These are phyloP conservation scores for Trichosanthes cucumerina DNA, from an alignment of 306 rosid species.

Conservation along the genomic window DNA sequence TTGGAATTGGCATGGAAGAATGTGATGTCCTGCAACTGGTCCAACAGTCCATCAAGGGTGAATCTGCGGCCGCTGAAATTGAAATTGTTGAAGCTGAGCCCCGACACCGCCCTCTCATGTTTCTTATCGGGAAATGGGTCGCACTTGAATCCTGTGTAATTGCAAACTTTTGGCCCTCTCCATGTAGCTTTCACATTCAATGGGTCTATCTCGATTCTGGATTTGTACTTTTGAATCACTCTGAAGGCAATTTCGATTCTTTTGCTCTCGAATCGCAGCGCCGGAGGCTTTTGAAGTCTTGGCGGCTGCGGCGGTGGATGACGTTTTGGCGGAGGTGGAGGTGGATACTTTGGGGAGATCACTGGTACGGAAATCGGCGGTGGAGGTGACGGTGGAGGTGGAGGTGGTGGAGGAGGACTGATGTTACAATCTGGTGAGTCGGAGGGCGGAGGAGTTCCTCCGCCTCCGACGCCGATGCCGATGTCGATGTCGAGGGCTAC, in stretches of 20 bases:
- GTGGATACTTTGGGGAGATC: background rate
- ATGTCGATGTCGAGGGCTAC: background rate
- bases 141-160: slow-evolving; percentile 19
- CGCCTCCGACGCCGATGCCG: background rate
- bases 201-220: slow-evolving; percentile 9
- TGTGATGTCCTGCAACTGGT: slow-evolving; percentile 22
- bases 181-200: background rate
- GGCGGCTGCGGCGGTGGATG: background rate
- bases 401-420: slow-evolving; percentile 23
- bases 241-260: slow-evolving; percentile 14
- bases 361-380: background rate
- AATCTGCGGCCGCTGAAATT: background rate
- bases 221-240: slow-evolving; percentile 15
- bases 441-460: background rate
- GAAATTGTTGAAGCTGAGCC: slow-evolving; percentile 39
- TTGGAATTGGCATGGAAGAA: slow-evolving; percentile 76
- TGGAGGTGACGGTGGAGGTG: background rate
- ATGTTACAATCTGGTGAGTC: background rate
- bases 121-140: background rate
- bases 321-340: background rate
- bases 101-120: slow-evolving; percentile 25
- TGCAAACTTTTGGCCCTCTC: background rate
- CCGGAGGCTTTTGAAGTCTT: background rate
- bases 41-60: slow-evolving; percentile 15
- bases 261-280: background rate